Evolutionary conservation across 177 flowering plant species (phyloP), one percentile per base, ranked within the genome.

Genomic region (Vitis hybrid): DNA sequence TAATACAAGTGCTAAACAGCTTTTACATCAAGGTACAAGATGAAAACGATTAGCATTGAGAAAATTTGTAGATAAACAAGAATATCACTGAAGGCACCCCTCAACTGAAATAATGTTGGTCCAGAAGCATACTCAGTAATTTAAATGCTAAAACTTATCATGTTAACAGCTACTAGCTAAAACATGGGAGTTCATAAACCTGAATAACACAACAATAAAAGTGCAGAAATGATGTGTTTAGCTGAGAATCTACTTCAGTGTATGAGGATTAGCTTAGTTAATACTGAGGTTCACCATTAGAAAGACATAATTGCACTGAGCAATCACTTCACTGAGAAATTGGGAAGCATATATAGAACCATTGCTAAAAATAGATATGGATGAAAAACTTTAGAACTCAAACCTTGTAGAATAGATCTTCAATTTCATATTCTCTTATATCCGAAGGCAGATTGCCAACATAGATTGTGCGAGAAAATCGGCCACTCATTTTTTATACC

Each of bases 361-460:
- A 64, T 14, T 14, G 16, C 39, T 45, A 31, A 11, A 50, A 45
- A 20, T 22, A 19, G 18, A 68, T 14, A 1, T 11, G 14, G 62
- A 68, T 20, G 57, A 52, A 20, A 11, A 55, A 53, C 18, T 56
- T 16, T 10, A 39, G n/a, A 75, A 62, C n/a, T 63, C 84, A 74
- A 77, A 95, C 99, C 99, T 95, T 95, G 85, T 89, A 86, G 67
- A 95, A 95, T 11, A 95, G 74, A 81, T 95, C 97, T 82, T 93
- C 98, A 78, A 95, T 72, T 81, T 95, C 98, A 64, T 69, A 70
- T 74, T 95, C 97, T 71, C 83, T 87, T 55, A 91, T 86, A 75
- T 95, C 99, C 13, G 85, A 72, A 3, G 99, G 99, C 70, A 95
- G 80, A 88, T 95, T 93, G 57, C 99, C 98, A 77, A 93, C 98